Base-by-base conservation (phyloP, 768 basidiomycete genomes). In the Tephrocybe sp. region DNA sequence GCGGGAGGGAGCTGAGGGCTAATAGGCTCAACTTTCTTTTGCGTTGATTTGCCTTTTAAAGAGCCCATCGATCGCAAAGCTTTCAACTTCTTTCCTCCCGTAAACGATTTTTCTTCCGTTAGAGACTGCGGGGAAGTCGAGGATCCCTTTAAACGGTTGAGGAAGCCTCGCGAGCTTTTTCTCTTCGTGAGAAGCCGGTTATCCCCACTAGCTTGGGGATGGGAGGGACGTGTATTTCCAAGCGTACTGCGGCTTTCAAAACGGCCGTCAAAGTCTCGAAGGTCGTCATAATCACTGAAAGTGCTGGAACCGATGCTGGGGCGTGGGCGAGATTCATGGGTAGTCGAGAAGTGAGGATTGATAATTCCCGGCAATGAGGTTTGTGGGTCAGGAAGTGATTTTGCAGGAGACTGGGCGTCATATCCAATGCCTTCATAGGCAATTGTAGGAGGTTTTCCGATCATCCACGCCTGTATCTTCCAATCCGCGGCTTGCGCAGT, bases 401-500 rank as follows among this genome's bases (percentile, higher is more conserved):
- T 70, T 0, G 63, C 45, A 4, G 63, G 32, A 30, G 57, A 51
- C 6, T 70, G 72, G 17, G 80, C 81, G 37, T 83, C 83, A 62
- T 88, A 93, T 17, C 90, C 93, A 62, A 97, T 94, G 25, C 91
- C 93, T 60, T 90, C 81, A 61, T 85, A 93, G 1, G 88, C 78
- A 36, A 93, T 75, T 1, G 86, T 85, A 9, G 94, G 95, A 15
- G 93, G 91, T 62, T 98, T 98, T 57, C 96, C 97, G 25, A 99
- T 81, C 86, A 92, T 91, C 91, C 95, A 98, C 0, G 91, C 90
- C 63, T 97, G 93, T 39, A 98, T 76, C 67, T 89, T 93, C 94
- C 94, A 98, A 64, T 99, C 96, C 0, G 96, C 96, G 3, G 93
- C 91, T 67, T 96, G 94, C 0, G 94, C 96, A 0, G 94, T 94